phyloP scores from a whole-genome alignment of 2,329 filamentous ascomycete genomes.

The Phyllosticta citrichinensis region DNA sequence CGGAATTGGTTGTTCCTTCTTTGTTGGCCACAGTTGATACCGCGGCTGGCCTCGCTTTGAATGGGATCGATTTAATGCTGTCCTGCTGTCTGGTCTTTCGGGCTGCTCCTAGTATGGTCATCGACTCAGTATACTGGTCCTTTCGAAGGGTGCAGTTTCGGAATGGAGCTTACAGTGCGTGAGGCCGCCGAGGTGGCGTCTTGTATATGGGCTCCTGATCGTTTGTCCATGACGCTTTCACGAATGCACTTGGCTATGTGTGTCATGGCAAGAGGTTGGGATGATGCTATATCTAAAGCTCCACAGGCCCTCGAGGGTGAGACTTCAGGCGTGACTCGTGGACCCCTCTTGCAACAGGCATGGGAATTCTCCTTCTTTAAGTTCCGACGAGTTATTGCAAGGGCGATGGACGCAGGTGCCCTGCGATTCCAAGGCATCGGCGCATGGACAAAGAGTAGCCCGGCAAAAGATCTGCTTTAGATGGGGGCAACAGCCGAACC shows the following conservation, averaged over 20 bases:
- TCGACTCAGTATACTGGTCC: slow-evolving; percentile 16
- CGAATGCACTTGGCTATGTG: slow-evolving; percentile 36
- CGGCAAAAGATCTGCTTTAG: slow-evolving; percentile 5
- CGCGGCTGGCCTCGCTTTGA: slow-evolving; percentile 14
- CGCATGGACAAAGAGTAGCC: slow-evolving; percentile 5
- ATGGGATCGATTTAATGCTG: not conserved
- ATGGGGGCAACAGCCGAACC: slow-evolving; percentile 4
- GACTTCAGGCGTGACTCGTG: slow-evolving; percentile 9
- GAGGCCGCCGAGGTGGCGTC: not conserved
- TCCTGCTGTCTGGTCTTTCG: slow-evolving; percentile 6
- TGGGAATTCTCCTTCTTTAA: slow-evolving; percentile 9
- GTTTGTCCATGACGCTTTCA: slow-evolving; percentile 18
- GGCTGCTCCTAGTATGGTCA: slow-evolving; percentile 21
- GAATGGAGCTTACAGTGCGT: slow-evolving; percentile 1
- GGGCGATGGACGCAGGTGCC: slow-evolving; percentile 7
- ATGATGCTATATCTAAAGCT: slow-evolving; percentile 2
- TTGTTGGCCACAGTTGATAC: slow-evolving; percentile 28
- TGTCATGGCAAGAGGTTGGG: slow-evolving; percentile 25
- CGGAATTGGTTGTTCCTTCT: not conserved
- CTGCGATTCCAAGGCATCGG: slow-evolving; percentile 7
- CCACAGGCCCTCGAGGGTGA: slow-evolving; percentile 2
- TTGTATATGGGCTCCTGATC: slow-evolving; percentile 25
- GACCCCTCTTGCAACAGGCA: slow-evolving; percentile 8
- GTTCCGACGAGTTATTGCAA: slow-evolving; percentile 8
- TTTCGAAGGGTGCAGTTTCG: slow-evolving; percentile 16